Evolutionary conservation across 139 green algal species (phyloP).

Genomic region (Coelastrella sp.): DNA sequence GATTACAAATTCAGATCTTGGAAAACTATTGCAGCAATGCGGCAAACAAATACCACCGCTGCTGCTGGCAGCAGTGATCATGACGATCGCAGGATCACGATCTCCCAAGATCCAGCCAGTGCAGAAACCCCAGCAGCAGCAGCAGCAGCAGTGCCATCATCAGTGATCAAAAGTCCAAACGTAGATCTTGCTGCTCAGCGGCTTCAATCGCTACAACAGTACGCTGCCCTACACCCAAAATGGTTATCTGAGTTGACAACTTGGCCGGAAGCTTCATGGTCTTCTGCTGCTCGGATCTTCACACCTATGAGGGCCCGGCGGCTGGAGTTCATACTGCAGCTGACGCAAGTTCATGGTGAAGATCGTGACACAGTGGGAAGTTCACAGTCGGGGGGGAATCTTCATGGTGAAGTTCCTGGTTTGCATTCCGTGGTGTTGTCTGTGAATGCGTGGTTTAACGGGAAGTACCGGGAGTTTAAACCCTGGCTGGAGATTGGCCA

Average conservation of each 20-base stretch:
- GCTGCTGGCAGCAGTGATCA: slow-evolving; percentile 59
- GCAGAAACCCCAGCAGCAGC: background rate
- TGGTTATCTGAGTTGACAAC: background rate
- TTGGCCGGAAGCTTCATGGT: background rate
- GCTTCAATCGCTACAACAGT: slow-evolving; percentile 11
- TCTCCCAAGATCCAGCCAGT: background rate
- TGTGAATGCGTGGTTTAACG: background rate
- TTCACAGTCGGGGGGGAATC: background rate
- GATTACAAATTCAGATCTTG: background rate
- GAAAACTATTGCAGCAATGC: background rate
- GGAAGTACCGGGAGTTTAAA: background rate
- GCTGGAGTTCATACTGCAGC: slow-evolving; percentile 26
- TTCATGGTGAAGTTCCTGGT: background rate
- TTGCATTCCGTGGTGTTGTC: background rate
- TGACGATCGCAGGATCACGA: background rate
- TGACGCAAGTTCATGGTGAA: background rate
- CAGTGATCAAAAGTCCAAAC: background rate
- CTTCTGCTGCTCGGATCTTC: background rate
- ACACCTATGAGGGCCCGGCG: background rate
- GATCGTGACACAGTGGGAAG: background rate
- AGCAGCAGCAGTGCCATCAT: background rate
- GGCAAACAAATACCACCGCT: slow-evolving; percentile 33
- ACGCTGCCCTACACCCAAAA: background rate
- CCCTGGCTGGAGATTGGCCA: background rate
- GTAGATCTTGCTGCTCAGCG: background rate